phyloP scores from a whole-genome alignment of 1,284 basidiomycete species.

The Heterobasidion parviporum region DNA sequence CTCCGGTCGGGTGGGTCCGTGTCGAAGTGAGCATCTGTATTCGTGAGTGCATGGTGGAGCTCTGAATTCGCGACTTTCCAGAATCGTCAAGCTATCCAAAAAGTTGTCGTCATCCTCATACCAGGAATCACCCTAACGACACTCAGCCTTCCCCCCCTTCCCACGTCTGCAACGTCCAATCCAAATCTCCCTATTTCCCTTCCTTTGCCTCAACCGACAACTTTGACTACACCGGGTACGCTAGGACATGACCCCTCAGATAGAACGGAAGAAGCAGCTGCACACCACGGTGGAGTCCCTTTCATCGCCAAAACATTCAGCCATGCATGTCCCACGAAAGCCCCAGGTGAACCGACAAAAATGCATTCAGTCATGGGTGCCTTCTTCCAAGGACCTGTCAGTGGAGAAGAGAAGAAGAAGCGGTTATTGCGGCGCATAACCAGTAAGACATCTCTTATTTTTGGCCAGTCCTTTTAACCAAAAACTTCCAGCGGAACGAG shows the following conservation, averaged over 20 bases:
- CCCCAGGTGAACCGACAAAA: constrained; percentile 76
- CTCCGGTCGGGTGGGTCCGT: constrained; percentile 76
- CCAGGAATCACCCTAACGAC: constrained; percentile 73
- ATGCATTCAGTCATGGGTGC: constrained; percentile 82
- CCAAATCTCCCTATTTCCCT: constrained; percentile 61
- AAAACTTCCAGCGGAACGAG: constrained; percentile 41
- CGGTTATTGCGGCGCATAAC: constrained; percentile 44
- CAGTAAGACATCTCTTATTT: constrained; percentile 32
- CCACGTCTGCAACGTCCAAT: constrained; percentile 55
- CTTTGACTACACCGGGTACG: constrained; percentile 5
- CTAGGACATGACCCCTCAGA: not conserved
- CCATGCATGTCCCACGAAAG: constrained; percentile 84
- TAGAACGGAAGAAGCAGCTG: constrained; percentile 17
- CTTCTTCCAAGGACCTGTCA: constrained; percentile 77
- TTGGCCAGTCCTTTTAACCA: not conserved
- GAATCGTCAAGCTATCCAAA: constrained; percentile 67
- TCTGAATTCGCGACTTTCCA: constrained; percentile 18
- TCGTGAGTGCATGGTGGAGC: not conserved
- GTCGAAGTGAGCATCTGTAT: constrained; percentile 35
- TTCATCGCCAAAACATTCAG: constrained; percentile 80
- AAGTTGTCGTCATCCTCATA: constrained; percentile 71
- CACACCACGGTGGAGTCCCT: constrained; percentile 38
- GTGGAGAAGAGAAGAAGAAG: constrained; percentile 69
- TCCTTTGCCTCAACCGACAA: constrained; percentile 34
- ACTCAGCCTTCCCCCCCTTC: constrained; percentile 60